Evolutionary conservation across 805 yeast species (phyloP), one percentile per base, ranked within the genome.

Genomic region (Yamadazyma sp.): DNA sequence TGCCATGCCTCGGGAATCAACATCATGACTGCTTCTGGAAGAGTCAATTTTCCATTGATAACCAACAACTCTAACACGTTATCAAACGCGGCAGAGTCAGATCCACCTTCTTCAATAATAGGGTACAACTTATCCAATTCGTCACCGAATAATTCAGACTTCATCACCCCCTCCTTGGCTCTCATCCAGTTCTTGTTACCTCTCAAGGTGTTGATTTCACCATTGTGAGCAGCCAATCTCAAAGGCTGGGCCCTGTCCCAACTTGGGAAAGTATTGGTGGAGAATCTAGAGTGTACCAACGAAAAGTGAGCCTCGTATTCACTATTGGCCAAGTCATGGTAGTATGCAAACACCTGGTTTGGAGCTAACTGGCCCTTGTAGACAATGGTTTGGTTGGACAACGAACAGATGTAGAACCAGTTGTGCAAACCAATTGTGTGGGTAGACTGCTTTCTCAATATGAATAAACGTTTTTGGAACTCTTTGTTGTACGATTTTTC

Each of bases 121-220:
- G 98, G 98, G 63, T 84, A 91, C 49, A 91, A 71, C 59, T 84
- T 80, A 57, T 89, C 96, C 60, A 91, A 75, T 50, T 88, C 95
- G 35, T 88, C 96, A 48, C 95, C 96, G 58, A 91, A 91, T 41
- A 86, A 73, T 42, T 77, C 73, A 3, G 96, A 85, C 23, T 79
- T 75, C 96, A 91, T 88, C 33, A 90, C 88, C 70, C 98, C 98
- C 71, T 91, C 99, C 63, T 95, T 84, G 28, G 98, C 93, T 50
- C 96, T 80, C 97, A 93, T 90, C 98, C 98, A 93, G 68, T 91
- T 91, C 67, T 91, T 93, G 77, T 91, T 91, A 52, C 99, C 99
- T 64, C 98, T 79, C 57, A 91, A 70, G 27, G 99, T 91, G 67
- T 91, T 91, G 63, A 91, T 93, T 67, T 91, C 99, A 74, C 99